These are phyloP conservation scores for Phytophthora ohioensis DNA, from an alignment of 352 stramenopile species.

Conservation along the genomic window DNA sequence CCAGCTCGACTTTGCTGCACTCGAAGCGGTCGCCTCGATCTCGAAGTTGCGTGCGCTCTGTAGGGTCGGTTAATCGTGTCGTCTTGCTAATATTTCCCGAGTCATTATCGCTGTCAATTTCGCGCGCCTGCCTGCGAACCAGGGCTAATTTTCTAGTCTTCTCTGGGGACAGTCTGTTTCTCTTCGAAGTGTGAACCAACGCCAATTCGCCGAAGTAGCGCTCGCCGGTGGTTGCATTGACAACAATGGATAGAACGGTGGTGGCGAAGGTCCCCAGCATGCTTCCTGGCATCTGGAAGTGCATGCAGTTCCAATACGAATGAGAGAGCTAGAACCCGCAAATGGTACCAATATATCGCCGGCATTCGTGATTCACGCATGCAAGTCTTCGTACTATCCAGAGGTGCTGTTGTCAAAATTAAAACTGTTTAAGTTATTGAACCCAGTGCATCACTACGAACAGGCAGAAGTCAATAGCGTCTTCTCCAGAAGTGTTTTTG, in stretches of 20 bases:
- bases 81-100: not conserved
- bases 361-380: not conserved
- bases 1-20: not conserved
- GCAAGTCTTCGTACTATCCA: slow-evolving; percentile 9
- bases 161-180: not conserved
- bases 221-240: not conserved
- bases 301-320: not conserved
- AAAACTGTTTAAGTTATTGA: slow-evolving; percentile 15
- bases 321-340: not conserved
- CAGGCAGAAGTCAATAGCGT: not conserved
- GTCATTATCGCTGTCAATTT: not conserved
- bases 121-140: slow-evolving; percentile 1
- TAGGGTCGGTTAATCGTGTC: not conserved
- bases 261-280: slow-evolving; percentile 1
- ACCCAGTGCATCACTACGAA: slow-evolving; percentile 13
- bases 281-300: not conserved
- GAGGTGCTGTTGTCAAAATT: not conserved
- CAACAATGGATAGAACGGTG: slow-evolving; percentile 2
- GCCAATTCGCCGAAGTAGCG: slow-evolving; percentile 13
- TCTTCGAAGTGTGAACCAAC: slow-evolving; percentile 14
- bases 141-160: slow-evolving; percentile 7
- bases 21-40: not conserved
- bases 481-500: slow-evolving; percentile 8
- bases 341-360: not conserved
- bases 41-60: not conserved